Conservation (phyloP, 495 filamentous ascomycete genomes). For the Aspergillus funiculosus region DNA sequence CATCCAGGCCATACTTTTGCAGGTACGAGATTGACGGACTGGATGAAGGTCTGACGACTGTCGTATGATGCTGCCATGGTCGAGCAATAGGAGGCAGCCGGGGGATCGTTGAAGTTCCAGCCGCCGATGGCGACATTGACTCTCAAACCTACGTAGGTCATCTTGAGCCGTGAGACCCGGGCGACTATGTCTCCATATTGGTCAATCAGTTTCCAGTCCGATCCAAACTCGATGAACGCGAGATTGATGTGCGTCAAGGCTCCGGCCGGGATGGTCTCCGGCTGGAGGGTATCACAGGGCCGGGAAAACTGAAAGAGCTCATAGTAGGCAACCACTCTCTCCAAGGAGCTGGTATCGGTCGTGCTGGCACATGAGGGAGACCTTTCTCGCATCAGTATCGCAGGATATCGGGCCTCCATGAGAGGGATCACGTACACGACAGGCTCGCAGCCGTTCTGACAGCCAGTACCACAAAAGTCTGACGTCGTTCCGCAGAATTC, state of each 20-base stretch:
- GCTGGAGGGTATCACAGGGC: slow-evolving; percentile 4
- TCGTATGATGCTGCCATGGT: slow-evolving; percentile 11
- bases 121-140: slow-evolving; percentile 9
- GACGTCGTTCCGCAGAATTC: slow-evolving; percentile 6
- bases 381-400: background rate
- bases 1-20: slow-evolving; percentile 40
- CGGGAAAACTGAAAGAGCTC: slow-evolving; percentile 2
- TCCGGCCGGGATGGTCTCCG: slow-evolving; percentile 7
- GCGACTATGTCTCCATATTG: too few relatives aligned
- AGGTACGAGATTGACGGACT: slow-evolving; percentile 33
- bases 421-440: too few relatives aligned
- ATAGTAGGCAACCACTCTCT: slow-evolving; percentile 1
- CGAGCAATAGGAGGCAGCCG: background rate
- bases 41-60: slow-evolving; percentile 32
- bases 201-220: background rate
- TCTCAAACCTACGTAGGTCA: background rate
- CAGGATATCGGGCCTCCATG: too few relatives aligned
- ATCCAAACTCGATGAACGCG: slow-evolving; percentile 17
- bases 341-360: too few relatives aligned
- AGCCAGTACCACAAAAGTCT: slow-evolving; percentile 1
- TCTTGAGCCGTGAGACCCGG: background rate
- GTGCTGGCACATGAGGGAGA: too few relatives aligned
- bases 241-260: slow-evolving; percentile 19
- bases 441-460: slow-evolving; percentile 4
- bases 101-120: slow-evolving; percentile 12